A percentile compares a stretch with the other conserved stretches of the same genome.
These are phyloP conservation scores for Monosporascus sp. DNA, from an alignment of 2,329 filamentous ascomycete genomes.

Conservation along the genomic window DNA sequence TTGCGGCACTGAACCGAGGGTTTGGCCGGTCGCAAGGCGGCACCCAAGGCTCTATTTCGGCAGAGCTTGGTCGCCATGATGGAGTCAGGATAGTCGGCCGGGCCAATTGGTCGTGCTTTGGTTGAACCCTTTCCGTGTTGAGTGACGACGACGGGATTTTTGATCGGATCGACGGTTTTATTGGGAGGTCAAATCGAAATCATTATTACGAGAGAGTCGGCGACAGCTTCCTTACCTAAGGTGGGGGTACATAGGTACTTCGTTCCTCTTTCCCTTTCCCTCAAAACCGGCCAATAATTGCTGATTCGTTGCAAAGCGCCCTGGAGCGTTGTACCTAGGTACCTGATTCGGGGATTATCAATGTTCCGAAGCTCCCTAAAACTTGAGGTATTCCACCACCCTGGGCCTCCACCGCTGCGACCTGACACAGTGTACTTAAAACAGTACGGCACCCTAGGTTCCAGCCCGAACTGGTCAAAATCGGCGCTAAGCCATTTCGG, in stretches of 20 bases:
- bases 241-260: neutral
- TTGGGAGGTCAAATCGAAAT: no score
- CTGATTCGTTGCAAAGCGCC: neutral
- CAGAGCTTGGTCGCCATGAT: slow-evolving; percentile 58
- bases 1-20: slow-evolving; percentile 36
- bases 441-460: no score
- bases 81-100: slow-evolving; percentile 24
- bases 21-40: slow-evolving; percentile 49
- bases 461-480: neutral
- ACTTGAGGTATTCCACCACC: no score
- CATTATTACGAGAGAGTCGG: no score
- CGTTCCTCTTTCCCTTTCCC: neutral
- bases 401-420: no score
- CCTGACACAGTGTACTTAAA: no score
- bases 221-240: no score
- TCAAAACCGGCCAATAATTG: neutral
- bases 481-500: neutral
- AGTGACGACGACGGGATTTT: neutral
- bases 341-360: neutral
- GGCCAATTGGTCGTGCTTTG: slow-evolving; percentile 38
- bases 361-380: neutral
- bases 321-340: neutral
- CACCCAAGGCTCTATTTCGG: slow-evolving; percentile 50
- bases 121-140: slow-evolving; percentile 4
- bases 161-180: neutral